Evolutionary conservation across 305 asterid genomes (phyloP).

Genomic region (Solanum aculeatissimum): DNA sequence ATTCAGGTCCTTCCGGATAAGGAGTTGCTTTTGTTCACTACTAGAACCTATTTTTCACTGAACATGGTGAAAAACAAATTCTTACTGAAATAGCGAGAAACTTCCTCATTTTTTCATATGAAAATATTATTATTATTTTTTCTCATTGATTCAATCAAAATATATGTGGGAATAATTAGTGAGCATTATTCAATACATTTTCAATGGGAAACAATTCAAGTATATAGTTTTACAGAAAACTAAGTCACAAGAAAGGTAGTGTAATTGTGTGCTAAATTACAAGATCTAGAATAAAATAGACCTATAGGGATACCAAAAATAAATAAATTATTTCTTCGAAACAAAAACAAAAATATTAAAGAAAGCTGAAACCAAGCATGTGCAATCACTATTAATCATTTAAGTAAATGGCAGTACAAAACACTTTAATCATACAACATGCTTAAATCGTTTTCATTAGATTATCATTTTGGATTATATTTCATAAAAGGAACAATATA

Average conservation of each 20-base stretch:
- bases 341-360: background rate
- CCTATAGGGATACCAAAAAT: background rate
- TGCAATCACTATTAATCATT: background rate
- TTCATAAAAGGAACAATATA: background rate
- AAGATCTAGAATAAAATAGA: background rate
- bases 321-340: background rate
- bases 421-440: background rate
- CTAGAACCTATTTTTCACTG: background rate
- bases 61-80: background rate
- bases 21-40: background rate
- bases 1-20: background rate
- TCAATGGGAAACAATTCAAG: background rate
- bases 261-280: background rate
- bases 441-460: background rate
- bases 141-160: background rate
- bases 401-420: background rate
- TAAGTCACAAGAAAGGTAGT: background rate
- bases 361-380: background rate
- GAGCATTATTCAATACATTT: background rate
- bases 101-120: too few relatives aligned
- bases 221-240: background rate
- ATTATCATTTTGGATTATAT: background rate
- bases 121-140: too few relatives aligned
- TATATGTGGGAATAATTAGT: background rate
- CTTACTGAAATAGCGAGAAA: background rate